Evolutionary conservation across 768 basidiomycete genomes (phyloP).

Genomic region (Boletus fagicola): DNA sequence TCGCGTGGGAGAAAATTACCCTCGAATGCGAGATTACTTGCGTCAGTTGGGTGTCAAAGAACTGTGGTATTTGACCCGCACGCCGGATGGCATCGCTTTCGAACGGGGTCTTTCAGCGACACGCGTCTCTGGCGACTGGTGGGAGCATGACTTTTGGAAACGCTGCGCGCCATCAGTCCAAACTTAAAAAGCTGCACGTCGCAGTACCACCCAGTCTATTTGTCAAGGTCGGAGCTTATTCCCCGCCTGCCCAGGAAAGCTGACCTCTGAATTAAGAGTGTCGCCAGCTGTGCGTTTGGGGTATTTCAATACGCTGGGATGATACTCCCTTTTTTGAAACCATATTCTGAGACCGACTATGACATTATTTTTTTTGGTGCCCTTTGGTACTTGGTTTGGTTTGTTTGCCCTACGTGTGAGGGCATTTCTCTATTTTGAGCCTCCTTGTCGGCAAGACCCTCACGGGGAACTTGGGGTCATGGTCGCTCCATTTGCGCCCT

Average conservation of each 20-base stretch:
- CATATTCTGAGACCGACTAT: conserved; percentile 6
- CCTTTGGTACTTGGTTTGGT: conserved; percentile 1
- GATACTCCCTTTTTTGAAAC: not conserved
- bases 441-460: conserved; percentile 1
- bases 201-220: conserved; percentile 6
- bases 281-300: conserved; percentile 12
- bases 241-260: conserved; percentile 13
- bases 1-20: conserved; percentile 86
- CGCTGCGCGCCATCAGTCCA: conserved; percentile 11
- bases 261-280: conserved; percentile 11
- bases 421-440: conserved; percentile 6
- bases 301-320: conserved; percentile 19
- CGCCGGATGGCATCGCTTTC: conserved; percentile 30
- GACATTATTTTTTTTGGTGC: conserved; percentile 1
- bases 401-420: not conserved
- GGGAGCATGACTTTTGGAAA: conserved; percentile 60
- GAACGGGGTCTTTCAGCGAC: conserved; percentile 39
- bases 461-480: conserved; percentile 9
- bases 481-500: conserved; percentile 16
- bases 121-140: conserved; percentile 53
- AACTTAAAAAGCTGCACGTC: conserved; percentile 15
- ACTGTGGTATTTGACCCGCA: conserved; percentile 57
- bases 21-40: conserved; percentile 62
- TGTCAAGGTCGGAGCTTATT: conserved; percentile 23
- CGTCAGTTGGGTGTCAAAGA: conserved; percentile 55